Percentiles rank a stretch among this genome's conserved stretches.
phyloP scores from a whole-genome alignment of 768 basidiomycete genomes.

The Podaxis sp. region DNA sequence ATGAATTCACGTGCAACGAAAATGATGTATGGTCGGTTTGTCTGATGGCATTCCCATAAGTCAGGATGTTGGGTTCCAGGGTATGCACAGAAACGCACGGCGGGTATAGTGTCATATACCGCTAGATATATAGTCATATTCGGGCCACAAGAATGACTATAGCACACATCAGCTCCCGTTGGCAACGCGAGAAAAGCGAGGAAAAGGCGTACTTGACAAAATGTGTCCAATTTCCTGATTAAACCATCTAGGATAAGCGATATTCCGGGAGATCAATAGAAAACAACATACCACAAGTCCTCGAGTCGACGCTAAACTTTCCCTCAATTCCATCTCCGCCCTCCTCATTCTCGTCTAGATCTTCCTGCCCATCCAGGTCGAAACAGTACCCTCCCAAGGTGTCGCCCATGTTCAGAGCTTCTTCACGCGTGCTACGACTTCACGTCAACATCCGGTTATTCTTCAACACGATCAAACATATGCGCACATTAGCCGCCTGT shows the following conservation, averaged over 20 bases:
- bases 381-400: conserved; percentile 50
- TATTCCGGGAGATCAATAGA: neutral
- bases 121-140: conserved; percentile 57
- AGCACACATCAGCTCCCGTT: neutral
- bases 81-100: conserved; percentile 32
- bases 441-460: neutral
- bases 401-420: conserved; percentile 34
- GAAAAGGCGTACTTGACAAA: conserved; percentile 59
- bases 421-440: conserved; percentile 38
- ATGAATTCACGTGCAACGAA: conserved; percentile 53
- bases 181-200: conserved; percentile 1
- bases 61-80: neutral
- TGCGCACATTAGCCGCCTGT: conserved; percentile 8
- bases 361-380: conserved; percentile 60
- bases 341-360: conserved; percentile 24
- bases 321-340: conserved; percentile 28
- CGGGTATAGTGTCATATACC: conserved; percentile 59
- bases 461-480: neutral
- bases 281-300: conserved; percentile 42
- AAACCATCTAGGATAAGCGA: conserved; percentile 2
- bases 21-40: conserved; percentile 60
- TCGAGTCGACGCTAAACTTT: conserved; percentile 56
- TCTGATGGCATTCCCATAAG: conserved; percentile 29
- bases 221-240: conserved; percentile 71
- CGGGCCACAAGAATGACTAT: conserved; percentile 67